phyloP scores from a whole-genome alignment of 352 stramenopile species.

The Globisporangium spinosum region DNA sequence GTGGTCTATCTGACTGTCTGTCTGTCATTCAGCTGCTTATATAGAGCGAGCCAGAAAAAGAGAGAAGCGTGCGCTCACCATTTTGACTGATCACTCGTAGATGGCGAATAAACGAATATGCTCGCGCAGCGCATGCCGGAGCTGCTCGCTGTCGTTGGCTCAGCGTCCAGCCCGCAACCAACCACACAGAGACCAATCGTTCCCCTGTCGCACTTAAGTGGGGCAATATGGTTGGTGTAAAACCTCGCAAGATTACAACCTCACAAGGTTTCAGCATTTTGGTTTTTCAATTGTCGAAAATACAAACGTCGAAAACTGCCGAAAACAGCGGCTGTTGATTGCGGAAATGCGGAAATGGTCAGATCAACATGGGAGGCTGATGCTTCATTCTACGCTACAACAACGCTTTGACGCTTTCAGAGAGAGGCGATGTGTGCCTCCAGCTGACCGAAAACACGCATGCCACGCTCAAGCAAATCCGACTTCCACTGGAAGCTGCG shows the following conservation, averaged over 20 bases:
- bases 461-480: background rate
- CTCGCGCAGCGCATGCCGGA: background rate
- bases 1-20: background rate
- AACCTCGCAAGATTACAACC: background rate
- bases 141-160: background rate
- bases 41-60: background rate
- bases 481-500: background rate
- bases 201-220: background rate
- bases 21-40: background rate
- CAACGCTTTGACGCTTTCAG: background rate
- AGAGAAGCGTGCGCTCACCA: slow-evolving; percentile 24
- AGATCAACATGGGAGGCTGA: background rate
- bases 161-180: background rate
- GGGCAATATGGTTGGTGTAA: background rate
- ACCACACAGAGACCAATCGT: background rate
- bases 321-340: too few relatives aligned
- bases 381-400: too few relatives aligned
- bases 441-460: background rate
- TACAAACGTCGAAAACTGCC: too few relatives aligned
- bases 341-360: too few relatives aligned
- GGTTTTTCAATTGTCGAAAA: too few relatives aligned
- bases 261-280: background rate
- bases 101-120: slow-evolving; percentile 85
- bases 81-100: slow-evolving; percentile 64
- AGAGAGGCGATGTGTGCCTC: background rate